phyloP scores from a whole-genome alignment of 768 basidiomycete species.

The Phylloporus arenicola region DNA sequence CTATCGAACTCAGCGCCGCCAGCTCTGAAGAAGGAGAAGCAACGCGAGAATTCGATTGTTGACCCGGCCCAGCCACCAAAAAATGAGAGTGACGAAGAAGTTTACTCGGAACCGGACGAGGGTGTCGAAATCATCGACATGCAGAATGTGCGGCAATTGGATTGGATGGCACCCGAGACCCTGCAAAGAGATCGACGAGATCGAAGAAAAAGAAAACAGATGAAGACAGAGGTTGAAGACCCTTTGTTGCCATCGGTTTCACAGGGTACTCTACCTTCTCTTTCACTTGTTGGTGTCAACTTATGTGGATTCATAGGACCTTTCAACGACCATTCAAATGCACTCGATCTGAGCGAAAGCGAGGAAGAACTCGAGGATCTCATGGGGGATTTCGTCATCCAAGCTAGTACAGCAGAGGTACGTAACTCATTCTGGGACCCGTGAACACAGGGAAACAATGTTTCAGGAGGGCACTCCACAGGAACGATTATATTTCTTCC shows the following conservation, averaged over 20 bases:
- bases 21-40: slow-evolving; percentile 42
- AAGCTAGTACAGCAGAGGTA: slow-evolving; percentile 39
- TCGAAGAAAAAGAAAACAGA: slow-evolving; percentile 31
- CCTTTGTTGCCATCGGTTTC: slow-evolving; percentile 16
- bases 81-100: slow-evolving; percentile 51
- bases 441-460: neutral
- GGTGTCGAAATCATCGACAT: slow-evolving; percentile 86
- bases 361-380: slow-evolving; percentile 81
- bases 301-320: slow-evolving; percentile 5
- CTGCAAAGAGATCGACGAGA: slow-evolving; percentile 46
- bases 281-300: neutral
- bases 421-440: neutral
- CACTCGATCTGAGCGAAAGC: slow-evolving; percentile 65
- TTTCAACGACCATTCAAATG: slow-evolving; percentile 40
- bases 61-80: slow-evolving; percentile 28
- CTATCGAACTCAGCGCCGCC: slow-evolving; percentile 49
- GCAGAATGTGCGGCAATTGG: slow-evolving; percentile 69
- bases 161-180: slow-evolving; percentile 86
- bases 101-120: slow-evolving; percentile 83
- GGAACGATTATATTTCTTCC: slow-evolving; percentile 81
- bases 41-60: slow-evolving; percentile 22
- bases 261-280: slow-evolving; percentile 27
- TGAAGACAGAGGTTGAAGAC: slow-evolving; percentile 45
- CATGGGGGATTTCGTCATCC: slow-evolving; percentile 58
- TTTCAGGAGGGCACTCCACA: slow-evolving; percentile 47